Percentiles rank a stretch among this genome's conserved stretches.
phyloP scores from a whole-genome alignment of 148 eudicot genomes.

The Rhododendron molle region DNA sequence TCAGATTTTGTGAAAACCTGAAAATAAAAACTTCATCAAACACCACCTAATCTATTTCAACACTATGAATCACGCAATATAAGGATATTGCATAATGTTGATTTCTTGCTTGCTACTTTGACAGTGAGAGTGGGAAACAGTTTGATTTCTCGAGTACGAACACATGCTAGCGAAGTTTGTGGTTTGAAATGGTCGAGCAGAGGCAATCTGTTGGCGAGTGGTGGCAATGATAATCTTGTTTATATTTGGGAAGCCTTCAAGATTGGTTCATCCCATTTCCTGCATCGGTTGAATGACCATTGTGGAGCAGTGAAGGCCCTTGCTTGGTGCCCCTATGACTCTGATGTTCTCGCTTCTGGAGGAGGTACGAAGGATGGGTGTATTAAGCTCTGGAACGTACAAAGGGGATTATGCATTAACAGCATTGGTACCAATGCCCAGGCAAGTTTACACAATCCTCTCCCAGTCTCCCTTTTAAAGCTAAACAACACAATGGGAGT shows the following conservation, averaged over 20 bases:
- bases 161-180: slow-evolving; percentile 25
- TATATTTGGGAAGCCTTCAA: slow-evolving; percentile 39
- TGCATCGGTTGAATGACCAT: slow-evolving; percentile 30
- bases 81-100: not conserved
- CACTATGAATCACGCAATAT: not conserved
- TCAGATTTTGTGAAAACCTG: not conserved
- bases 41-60: not conserved
- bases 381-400: slow-evolving; percentile 37
- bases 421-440: slow-evolving; percentile 33
- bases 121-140: slow-evolving; percentile 34
- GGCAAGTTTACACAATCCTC: slow-evolving; percentile 21
- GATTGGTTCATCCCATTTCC: slow-evolving; percentile 22
- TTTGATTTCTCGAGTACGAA: slow-evolving; percentile 4
- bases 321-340: slow-evolving; percentile 42
- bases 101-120: slow-evolving; percentile 1
- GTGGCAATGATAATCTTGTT: slow-evolving; percentile 33
- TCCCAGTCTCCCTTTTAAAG: not conserved
- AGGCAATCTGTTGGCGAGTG: slow-evolving; percentile 39
- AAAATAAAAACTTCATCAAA: not conserved
- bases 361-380: slow-evolving; percentile 34
- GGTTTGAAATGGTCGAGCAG: slow-evolving; percentile 38
- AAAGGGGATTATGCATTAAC: slow-evolving; percentile 25
- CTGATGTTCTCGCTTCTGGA: slow-evolving; percentile 36
- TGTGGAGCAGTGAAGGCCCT: slow-evolving; percentile 43
- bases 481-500: not conserved